phyloP scores from a whole-genome alignment of 306 rosid species.

The Cucurbita argyrosperma region DNA sequence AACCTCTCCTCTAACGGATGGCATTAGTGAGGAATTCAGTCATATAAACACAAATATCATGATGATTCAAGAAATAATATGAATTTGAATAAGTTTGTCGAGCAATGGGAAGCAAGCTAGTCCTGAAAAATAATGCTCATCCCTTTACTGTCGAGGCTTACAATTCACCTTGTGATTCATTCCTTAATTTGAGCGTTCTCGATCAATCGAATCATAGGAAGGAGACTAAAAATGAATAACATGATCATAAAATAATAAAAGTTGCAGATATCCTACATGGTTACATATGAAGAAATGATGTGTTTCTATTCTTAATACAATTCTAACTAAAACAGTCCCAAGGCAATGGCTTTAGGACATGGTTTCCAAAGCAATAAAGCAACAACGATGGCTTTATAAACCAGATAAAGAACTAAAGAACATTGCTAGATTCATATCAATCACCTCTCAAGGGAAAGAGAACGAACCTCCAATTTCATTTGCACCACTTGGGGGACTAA shows the following conservation, averaged over 20 bases:
- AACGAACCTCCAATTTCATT: slow-evolving; percentile 81
- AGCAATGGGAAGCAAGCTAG: not conserved
- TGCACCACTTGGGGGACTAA: slow-evolving; percentile 63
- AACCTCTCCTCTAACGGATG: too few species aligned
- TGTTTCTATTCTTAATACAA: not conserved
- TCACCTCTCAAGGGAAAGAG: slow-evolving; percentile 46
- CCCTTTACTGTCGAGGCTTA: not conserved
- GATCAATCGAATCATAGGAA: not conserved
- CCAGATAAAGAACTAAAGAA: too few species aligned
- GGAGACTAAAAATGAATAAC: not conserved
- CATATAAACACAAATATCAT: too few species aligned
- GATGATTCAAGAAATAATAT: not conserved
- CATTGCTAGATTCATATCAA: too few species aligned
- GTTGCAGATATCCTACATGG: not conserved
- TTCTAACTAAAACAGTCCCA: not conserved
- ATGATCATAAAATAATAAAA: not conserved
- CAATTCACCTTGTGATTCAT: not conserved
- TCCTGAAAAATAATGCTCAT: not conserved
- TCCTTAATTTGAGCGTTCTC: not conserved
- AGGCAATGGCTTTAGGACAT: not conserved
- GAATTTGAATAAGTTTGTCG: not conserved
- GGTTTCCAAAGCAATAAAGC: not conserved
- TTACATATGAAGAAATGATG: not conserved
- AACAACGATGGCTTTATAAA: not conserved
- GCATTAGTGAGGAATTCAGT: too few species aligned